These are phyloP conservation scores for Globisporangium barbulae DNA, from an alignment of 352 stramenopile genomes.

Conservation along the genomic window DNA sequence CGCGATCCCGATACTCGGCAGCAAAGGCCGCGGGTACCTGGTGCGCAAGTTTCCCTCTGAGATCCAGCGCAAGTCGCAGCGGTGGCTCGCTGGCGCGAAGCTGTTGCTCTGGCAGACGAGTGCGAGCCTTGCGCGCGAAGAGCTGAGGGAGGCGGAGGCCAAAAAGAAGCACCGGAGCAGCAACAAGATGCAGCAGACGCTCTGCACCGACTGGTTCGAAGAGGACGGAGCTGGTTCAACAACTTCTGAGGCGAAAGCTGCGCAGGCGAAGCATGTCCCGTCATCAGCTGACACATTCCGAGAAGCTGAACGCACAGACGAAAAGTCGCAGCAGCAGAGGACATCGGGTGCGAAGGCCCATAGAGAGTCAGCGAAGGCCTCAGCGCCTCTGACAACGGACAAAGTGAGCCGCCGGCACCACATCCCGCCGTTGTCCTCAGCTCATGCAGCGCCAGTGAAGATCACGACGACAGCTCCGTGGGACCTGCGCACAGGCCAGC, in stretches of 20 bases:
- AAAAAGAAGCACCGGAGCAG: conserved; percentile 24
- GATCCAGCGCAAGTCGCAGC: conserved; percentile 11
- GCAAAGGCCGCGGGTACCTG: conserved; percentile 56
- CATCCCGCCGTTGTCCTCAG: conserved; percentile 6
- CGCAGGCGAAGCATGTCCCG: not conserved
- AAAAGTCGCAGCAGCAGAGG: not conserved
- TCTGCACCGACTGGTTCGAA: conserved; percentile 44
- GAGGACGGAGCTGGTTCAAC: not conserved
- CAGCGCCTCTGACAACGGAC: not conserved
- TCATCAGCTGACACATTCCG: not conserved
- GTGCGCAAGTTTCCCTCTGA: conserved; percentile 34
- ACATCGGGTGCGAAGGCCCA: not conserved
- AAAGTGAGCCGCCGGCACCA: conserved; percentile 13
- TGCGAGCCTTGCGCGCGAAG: conserved; percentile 47
- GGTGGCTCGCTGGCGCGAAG: conserved; percentile 50
- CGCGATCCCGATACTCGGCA: conserved; percentile 30
- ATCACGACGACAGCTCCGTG: conserved; percentile 7
- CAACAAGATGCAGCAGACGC: not conserved
- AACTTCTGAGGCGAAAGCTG: not conserved
- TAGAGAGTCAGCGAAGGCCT: not conserved
- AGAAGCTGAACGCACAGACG: not conserved
- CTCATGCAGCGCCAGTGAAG: not conserved
- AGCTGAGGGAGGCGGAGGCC: conserved; percentile 30
- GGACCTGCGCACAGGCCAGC: conserved; percentile 9
- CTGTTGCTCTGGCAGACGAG: conserved; percentile 61